These are phyloP conservation scores for Sungouiella blattae DNA, from an alignment of 805 yeast genomes.

Conservation along the genomic window DNA sequence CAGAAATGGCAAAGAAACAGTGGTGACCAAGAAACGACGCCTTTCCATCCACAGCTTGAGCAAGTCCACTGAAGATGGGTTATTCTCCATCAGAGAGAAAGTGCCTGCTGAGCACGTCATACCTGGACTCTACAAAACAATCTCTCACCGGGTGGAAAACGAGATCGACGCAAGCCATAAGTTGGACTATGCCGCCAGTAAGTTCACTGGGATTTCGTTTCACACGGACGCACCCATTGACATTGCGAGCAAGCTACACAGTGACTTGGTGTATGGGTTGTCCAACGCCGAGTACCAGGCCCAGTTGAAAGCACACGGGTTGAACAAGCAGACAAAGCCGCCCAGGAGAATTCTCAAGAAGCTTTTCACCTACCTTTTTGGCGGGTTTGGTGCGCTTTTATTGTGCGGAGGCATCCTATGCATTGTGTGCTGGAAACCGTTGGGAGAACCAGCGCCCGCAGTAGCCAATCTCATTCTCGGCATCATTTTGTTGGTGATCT, in stretches of 20 bases:
- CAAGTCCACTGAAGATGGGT: too few species aligned
- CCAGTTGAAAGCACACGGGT: conserved; percentile 25
- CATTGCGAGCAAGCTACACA: conserved; percentile 20
- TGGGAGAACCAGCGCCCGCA: conserved; percentile 43
- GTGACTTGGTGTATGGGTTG: conserved; percentile 23
- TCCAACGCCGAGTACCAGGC: conserved; percentile 8
- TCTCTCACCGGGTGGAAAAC: conserved; percentile 20
- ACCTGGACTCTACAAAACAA: too few species aligned
- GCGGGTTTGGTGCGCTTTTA: conserved; percentile 46
- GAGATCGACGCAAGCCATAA: conserved; percentile 11
- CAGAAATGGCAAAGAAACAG: too few species aligned
- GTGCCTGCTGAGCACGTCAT: too few species aligned
- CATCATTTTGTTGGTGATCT: conserved; percentile 36
- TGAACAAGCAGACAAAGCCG: conserved; percentile 37
- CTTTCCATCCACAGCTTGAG: too few species aligned
- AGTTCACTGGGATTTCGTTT: conserved; percentile 27
- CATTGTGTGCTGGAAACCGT: conserved; percentile 44
- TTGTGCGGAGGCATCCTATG: conserved; percentile 41
- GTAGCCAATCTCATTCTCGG: conserved; percentile 43
- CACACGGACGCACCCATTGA: conserved; percentile 23
- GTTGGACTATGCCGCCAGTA: conserved; percentile 7
- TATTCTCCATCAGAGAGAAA: too few species aligned
- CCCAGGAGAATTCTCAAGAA: conserved; percentile 28
- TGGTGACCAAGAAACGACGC: too few species aligned
- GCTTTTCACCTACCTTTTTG: conserved; percentile 40